Evolutionary conservation across 2,329 filamentous ascomycete genomes (phyloP).

Genomic region (Penicillium capsulatum): DNA sequence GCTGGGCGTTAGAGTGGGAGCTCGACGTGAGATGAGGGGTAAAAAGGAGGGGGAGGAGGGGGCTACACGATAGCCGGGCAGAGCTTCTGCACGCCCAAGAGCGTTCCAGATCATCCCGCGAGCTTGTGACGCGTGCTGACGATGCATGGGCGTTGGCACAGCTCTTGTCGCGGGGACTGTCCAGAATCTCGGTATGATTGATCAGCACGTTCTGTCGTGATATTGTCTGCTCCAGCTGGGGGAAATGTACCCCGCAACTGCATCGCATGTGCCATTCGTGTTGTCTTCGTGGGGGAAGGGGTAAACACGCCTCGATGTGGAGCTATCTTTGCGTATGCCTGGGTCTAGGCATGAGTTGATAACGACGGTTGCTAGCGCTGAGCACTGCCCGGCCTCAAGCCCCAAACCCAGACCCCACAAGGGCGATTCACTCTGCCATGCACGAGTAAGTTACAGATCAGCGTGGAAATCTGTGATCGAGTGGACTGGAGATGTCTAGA

Average conservation of each 20-base stretch:
- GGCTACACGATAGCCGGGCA: neutral
- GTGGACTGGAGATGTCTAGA: neutral
- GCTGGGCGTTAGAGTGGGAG: constrained; percentile 6
- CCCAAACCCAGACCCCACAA: neutral
- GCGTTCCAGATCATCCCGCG: constrained; percentile 8
- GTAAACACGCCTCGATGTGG: neutral
- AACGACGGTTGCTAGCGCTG: neutral
- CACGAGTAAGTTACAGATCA: constrained; percentile 16
- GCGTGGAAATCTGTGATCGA: neutral
- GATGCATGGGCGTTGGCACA: constrained; percentile 6
- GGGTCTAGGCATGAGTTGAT: too few relatives aligned
- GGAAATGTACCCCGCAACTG: constrained; percentile 23
- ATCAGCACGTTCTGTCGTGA: neutral
- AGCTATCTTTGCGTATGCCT: too few relatives aligned
- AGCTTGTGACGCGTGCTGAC: constrained; percentile 2
- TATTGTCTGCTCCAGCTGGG: neutral
- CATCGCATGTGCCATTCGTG: constrained; percentile 2
- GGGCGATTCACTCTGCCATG: constrained; percentile 3
- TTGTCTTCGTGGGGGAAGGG: constrained; percentile 3
- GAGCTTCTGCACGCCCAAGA: neutral
- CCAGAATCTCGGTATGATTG: constrained; percentile 1
- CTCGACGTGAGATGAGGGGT: neutral
- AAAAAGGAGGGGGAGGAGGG: constrained; percentile 1
- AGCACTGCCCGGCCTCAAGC: constrained; percentile 1
- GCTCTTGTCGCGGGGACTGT: constrained; percentile 6